Evolutionary conservation across 2,329 filamentous ascomycete species (phyloP).

Genomic region (Zasmidium cellare): DNA sequence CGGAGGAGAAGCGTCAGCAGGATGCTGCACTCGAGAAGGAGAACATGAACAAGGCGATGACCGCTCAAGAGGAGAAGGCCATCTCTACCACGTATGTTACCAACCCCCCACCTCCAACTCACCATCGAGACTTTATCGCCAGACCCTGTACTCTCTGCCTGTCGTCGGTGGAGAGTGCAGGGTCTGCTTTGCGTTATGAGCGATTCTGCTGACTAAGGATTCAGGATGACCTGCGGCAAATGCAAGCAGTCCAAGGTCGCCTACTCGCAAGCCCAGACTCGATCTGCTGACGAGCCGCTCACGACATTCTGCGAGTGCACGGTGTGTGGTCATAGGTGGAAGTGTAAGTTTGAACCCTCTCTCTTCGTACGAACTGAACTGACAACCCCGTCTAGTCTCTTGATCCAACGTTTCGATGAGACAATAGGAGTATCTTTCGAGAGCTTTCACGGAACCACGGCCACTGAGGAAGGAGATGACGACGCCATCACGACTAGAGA

Average conservation of each 20-base stretch:
- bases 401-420: background rate
- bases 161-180: conserved; percentile 21
- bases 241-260: conserved; percentile 93
- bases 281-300: conserved; percentile 88
- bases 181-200: conserved; percentile 33
- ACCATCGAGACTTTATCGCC: background rate
- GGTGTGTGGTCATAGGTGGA: conserved; percentile 54
- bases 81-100: conserved; percentile 51
- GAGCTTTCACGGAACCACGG: no score
- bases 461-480: no score
- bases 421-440: no score
- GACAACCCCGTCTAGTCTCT: background rate
- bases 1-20: conserved; percentile 72
- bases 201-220: conserved; percentile 16
- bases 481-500: no score
- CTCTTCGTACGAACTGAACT: background rate
- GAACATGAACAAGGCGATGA: conserved; percentile 97
- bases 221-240: conserved; percentile 84
- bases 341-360: conserved; percentile 33
- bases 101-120: background rate
- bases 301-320: conserved; percentile 58
- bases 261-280: conserved; percentile 94
- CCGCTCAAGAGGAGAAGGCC: conserved; percentile 85
- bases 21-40: conserved; percentile 79
- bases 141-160: conserved; percentile 18